phyloP scores from a whole-genome alignment of 2,329 filamentous ascomycete species.

The Colletotrichum paranaense region DNA sequence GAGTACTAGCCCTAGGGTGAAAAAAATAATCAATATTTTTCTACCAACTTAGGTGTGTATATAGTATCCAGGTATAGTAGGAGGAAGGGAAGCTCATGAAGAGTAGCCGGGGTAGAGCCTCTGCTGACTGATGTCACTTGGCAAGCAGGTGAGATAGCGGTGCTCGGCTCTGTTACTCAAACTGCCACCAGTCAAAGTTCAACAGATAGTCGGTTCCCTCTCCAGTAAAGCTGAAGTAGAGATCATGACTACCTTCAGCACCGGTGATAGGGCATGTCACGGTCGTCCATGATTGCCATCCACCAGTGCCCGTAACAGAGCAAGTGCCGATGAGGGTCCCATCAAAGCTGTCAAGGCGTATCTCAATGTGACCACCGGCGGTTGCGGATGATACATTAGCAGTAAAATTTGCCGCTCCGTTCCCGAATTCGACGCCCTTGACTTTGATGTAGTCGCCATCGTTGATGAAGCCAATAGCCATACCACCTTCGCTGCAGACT shows the following conservation, averaged over 20 bases:
- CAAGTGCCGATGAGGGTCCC: conserved; percentile 43
- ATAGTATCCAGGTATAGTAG: too few species aligned
- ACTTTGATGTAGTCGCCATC: conserved; percentile 47
- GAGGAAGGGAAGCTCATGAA: too few species aligned
- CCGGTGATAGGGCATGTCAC: conserved; percentile 39
- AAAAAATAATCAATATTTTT: too few species aligned
- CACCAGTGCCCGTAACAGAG: conserved; percentile 42
- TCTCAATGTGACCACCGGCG: conserved; percentile 42
- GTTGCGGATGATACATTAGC: conserved; percentile 37
- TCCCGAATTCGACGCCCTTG: conserved; percentile 44
- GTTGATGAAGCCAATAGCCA: conserved; percentile 41
- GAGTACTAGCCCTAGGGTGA: too few species aligned
- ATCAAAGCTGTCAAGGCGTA: conserved; percentile 40
- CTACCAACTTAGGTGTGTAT: too few species aligned
- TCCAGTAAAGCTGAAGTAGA: not conserved
- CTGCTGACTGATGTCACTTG: too few species aligned
- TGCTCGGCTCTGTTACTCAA: not conserved
- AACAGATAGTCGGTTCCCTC: conserved; percentile 6
- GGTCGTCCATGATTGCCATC: conserved; percentile 40
- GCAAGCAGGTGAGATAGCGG: too few species aligned
- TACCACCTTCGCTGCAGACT: conserved; percentile 40
- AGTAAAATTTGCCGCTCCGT: conserved; percentile 39
- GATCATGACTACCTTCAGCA: conserved; percentile 24
- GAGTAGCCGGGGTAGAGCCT: too few species aligned
- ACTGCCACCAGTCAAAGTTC: conserved; percentile 44